phyloP scores from a whole-genome alignment of 306 rosid species.

The Canavalia gladiata region DNA sequence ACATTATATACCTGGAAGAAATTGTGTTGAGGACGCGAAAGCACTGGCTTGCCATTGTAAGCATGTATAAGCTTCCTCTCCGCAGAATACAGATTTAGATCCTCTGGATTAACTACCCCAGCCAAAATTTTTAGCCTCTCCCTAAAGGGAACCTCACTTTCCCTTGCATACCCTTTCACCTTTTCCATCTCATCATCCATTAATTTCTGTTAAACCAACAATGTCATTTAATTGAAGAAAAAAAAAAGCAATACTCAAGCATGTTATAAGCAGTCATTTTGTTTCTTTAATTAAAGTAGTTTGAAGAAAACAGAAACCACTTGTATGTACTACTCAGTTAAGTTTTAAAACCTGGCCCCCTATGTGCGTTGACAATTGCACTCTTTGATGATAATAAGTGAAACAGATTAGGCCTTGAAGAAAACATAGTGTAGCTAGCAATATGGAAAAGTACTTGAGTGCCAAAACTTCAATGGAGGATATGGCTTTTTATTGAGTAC shows the following conservation, averaged over 20 bases:
- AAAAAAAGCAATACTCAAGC: not conserved
- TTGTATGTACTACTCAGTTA: not conserved
- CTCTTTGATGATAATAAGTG: not conserved
- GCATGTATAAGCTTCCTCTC: slow-evolving; percentile 81
- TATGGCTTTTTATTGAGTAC: not conserved
- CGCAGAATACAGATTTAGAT: slow-evolving; percentile 69
- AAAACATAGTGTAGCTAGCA: not conserved
- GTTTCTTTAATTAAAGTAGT: not conserved
- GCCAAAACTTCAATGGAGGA: not conserved
- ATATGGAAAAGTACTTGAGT: not conserved
- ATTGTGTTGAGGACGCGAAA: slow-evolving; percentile 91
- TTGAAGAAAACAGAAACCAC: too few relatives aligned
- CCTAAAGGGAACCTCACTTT: slow-evolving; percentile 67
- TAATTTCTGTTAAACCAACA: slow-evolving; percentile 64
- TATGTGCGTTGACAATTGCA: not conserved
- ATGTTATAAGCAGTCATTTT: not conserved
- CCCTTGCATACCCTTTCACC: slow-evolving; percentile 74
- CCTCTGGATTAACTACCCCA: slow-evolving; percentile 86
- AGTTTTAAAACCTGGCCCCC: not conserved
- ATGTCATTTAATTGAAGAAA: not conserved
- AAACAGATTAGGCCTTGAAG: not conserved
- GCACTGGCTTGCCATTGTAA: slow-evolving; percentile 93
- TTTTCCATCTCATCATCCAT: slow-evolving; percentile 80
- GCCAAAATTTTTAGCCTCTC: slow-evolving; percentile 90
- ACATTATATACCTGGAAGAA: slow-evolving; percentile 67